Conservation (phyloP, 2,329 filamentous ascomycete species). For the Cladophialophora psammophila region DNA sequence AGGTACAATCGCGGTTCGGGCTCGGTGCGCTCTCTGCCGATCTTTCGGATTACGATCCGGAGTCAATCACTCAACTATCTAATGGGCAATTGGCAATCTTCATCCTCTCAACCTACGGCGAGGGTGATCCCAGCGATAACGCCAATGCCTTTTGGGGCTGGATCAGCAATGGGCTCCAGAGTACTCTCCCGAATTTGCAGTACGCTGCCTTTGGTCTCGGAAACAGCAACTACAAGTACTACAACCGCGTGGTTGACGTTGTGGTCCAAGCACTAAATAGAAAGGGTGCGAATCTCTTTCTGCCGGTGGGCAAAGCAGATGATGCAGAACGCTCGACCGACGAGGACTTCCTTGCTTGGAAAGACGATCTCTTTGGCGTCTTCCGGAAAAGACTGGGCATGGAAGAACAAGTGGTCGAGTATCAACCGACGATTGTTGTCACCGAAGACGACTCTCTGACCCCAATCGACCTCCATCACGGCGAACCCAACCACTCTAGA, state of each 20-base stretch:
- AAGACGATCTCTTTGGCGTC: slow-evolving; percentile 89
- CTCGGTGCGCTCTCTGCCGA: slow-evolving; percentile 93
- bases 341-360: slow-evolving; percentile 95
- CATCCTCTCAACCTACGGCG: slow-evolving; percentile 90
- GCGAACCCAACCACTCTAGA: slow-evolving; percentile 52
- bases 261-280: slow-evolving; percentile 77
- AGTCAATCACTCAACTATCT: slow-evolving; percentile 82
- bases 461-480: slow-evolving; percentile 39
- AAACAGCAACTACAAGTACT: slow-evolving; percentile 97
- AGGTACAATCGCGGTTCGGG: slow-evolving; percentile 68
- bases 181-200: slow-evolving; percentile 70
- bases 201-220: slow-evolving; percentile 91
- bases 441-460: slow-evolving; percentile 53
- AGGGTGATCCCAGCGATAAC: slow-evolving; percentile 95
- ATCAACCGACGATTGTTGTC: slow-evolving; percentile 83
- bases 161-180: slow-evolving; percentile 72
- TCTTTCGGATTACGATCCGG: slow-evolving; percentile 90
- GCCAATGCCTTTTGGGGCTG: slow-evolving; percentile 89
- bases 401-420: slow-evolving; percentile 87
- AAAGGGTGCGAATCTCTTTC: slow-evolving; percentile 77
- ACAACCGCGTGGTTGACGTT: slow-evolving; percentile 92
- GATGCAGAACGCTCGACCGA: slow-evolving; percentile 95
- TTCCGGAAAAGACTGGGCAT: slow-evolving; percentile 78
- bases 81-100: slow-evolving; percentile 86
- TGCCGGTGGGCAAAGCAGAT: slow-evolving; percentile 85